phyloP scores from a whole-genome alignment of 495 filamentous ascomycete species.

The Penicillium tannophilum region DNA sequence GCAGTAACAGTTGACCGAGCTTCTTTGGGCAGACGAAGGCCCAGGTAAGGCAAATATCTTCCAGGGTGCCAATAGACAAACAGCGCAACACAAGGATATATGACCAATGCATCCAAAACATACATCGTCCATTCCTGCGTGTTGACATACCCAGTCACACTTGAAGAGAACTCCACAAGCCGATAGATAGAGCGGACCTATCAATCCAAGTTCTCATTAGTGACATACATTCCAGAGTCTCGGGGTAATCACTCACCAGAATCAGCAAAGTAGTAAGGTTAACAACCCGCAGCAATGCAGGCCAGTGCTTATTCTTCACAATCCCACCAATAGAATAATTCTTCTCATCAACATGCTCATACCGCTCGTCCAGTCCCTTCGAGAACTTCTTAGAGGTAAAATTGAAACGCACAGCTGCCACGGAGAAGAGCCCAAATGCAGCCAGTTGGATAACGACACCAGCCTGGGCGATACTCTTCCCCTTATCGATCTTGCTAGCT shows the following conservation, averaged over 20 bases:
- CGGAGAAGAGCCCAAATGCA: conserved; percentile 46
- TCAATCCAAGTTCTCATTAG: background rate
- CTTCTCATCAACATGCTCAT: conserved; percentile 29
- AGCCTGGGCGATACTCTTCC: conserved; percentile 42
- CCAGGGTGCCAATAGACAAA: conserved; percentile 52
- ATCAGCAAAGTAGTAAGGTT: conserved; percentile 58
- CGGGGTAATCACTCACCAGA: conserved; percentile 39
- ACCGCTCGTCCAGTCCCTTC: conserved; percentile 28
- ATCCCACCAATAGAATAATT: conserved; percentile 32
- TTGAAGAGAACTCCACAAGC: conserved; percentile 62
- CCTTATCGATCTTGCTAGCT: conserved; percentile 32
- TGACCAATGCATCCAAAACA: conserved; percentile 61
- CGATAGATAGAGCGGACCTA: conserved; percentile 63
- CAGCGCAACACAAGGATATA: conserved; percentile 53
- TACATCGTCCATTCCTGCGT: conserved; percentile 61
- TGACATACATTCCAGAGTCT: background rate
- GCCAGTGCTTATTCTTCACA: conserved; percentile 48
- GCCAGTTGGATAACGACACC: conserved; percentile 45
- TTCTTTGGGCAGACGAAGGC: conserved; percentile 25
- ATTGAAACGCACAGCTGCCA: conserved; percentile 39
- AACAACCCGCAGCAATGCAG: conserved; percentile 50
- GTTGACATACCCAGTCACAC: conserved; percentile 52
- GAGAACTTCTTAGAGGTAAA: conserved; percentile 45
- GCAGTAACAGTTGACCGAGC: no score
- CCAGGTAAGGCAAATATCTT: conserved; percentile 46